Conservation (phyloP, 169 alveolate species). For the Theileria parva region DNA sequence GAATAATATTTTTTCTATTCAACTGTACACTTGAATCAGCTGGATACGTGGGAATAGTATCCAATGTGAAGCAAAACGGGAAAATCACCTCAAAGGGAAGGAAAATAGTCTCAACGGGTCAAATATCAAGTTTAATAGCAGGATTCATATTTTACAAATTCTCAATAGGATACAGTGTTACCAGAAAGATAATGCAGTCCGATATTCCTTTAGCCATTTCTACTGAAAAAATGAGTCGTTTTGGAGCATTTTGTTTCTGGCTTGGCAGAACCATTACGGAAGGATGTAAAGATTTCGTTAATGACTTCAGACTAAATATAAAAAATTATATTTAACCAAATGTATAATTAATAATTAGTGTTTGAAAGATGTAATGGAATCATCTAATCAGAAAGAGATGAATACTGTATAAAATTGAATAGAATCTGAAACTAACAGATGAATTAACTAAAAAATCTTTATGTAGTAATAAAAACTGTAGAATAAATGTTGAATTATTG, state of each 20-base stretch:
- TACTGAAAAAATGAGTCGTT: neutral
- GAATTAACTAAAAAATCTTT: too few relatives aligned
- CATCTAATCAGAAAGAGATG: neutral
- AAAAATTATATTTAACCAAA: slow-evolving; percentile 5
- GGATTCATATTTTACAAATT: neutral
- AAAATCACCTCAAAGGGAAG: neutral
- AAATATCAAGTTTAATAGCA: neutral
- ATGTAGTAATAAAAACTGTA: neutral
- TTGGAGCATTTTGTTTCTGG: slow-evolving; percentile 5
- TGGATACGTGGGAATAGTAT: neutral
- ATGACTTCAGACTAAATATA: slow-evolving; percentile 15
- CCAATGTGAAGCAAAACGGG: slow-evolving; percentile 7
- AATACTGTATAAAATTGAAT: neutral
- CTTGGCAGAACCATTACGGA: neutral
- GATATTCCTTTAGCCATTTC: neutral
- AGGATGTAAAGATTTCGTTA: slow-evolving; percentile 13
- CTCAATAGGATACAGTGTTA: slow-evolving; percentile 10
- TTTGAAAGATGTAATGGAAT: neutral
- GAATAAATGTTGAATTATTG: neutral
- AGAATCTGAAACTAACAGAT: neutral
- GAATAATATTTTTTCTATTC: neutral
- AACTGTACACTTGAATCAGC: neutral
- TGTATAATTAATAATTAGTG: neutral
- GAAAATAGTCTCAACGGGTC: neutral
- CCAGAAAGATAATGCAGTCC: neutral